A percentile compares a stretch with the other conserved stretches of the same genome.
Conservation (phyloP, 2,329 filamentous ascomycete genomes). For the Cladophialophora psammophila region DNA sequence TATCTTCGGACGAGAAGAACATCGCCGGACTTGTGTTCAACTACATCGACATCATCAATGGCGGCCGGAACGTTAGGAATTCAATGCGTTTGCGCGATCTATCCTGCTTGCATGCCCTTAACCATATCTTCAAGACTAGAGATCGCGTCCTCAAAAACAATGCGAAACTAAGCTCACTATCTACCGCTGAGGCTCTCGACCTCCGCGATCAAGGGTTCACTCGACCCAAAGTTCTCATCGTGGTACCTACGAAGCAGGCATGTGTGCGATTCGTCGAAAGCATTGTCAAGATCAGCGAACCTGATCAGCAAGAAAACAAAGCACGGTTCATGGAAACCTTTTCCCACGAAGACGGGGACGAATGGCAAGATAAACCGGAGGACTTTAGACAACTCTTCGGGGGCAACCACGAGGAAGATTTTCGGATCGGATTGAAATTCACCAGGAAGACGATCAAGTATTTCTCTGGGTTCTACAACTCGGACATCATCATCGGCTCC, state of each 20-base stretch:
- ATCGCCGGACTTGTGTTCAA: slow-evolving; percentile 77
- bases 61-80: slow-evolving; percentile 73
- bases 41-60: slow-evolving; percentile 82
- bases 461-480: slow-evolving; percentile 94
- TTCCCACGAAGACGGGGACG: slow-evolving; percentile 72
- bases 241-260: slow-evolving; percentile 86
- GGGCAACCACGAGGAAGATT: slow-evolving; percentile 97
- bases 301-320: slow-evolving; percentile 93
- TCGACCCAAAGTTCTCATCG: slow-evolving; percentile 87
- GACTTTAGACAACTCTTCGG: slow-evolving; percentile 91
- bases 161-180: slow-evolving; percentile 73
- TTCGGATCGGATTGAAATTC: slow-evolving; percentile 94
- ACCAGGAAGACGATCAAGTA: slow-evolving; percentile 95
- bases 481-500: slow-evolving; percentile 91
- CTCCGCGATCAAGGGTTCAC: slow-evolving; percentile 94
- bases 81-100: slow-evolving; percentile 73
- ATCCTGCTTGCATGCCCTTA: slow-evolving; percentile 81
- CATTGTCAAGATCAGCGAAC: slow-evolving; percentile 76
- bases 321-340: slow-evolving; percentile 90
- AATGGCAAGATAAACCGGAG: slow-evolving; percentile 73
- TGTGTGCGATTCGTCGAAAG: slow-evolving; percentile 79
- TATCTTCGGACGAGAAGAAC: slow-evolving; percentile 69
- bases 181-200: slow-evolving; percentile 69
- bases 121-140: slow-evolving; percentile 92
- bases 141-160: slow-evolving; percentile 95